These are phyloP conservation scores for Fusarium mangiferae DNA, from an alignment of 2,329 filamentous ascomycete species.

Conservation along the genomic window DNA sequence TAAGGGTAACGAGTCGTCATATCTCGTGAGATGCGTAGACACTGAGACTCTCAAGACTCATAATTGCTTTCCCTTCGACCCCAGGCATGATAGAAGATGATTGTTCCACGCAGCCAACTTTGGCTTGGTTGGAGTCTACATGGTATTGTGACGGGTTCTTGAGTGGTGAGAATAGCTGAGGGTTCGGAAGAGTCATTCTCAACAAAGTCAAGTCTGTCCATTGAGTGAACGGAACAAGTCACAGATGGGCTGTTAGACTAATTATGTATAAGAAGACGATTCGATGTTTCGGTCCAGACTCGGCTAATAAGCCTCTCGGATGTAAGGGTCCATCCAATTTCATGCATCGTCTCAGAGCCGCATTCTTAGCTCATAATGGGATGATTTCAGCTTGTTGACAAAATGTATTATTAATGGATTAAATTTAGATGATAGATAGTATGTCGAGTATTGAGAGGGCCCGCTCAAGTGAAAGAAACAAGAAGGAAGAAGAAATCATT, in stretches of 20 bases:
- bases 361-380: background rate
- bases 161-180: background rate
- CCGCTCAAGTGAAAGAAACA: no score
- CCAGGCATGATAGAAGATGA: background rate
- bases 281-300: conserved; percentile 39
- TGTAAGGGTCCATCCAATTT: conserved; percentile 32
- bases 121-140: background rate
- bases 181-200: background rate
- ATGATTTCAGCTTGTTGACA: background rate
- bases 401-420: background rate
- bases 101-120: background rate
- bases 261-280: conserved; percentile 25
- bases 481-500: background rate
- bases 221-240: background rate
- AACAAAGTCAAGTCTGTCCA: background rate
- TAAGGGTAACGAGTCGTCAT: background rate
- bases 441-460: fast-evolving
- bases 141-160: background rate
- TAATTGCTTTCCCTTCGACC: no score
- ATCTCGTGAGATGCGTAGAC: background rate
- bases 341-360: conserved; percentile 10
- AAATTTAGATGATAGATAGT: no score
- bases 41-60: background rate
- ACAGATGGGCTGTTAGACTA: background rate
- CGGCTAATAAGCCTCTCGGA: conserved; percentile 40